Evolutionary conservation across 2,329 filamentous ascomycete species (phyloP), one percentile per base, ranked within the genome.

Genomic region (Cladophialophora carrionii): DNA sequence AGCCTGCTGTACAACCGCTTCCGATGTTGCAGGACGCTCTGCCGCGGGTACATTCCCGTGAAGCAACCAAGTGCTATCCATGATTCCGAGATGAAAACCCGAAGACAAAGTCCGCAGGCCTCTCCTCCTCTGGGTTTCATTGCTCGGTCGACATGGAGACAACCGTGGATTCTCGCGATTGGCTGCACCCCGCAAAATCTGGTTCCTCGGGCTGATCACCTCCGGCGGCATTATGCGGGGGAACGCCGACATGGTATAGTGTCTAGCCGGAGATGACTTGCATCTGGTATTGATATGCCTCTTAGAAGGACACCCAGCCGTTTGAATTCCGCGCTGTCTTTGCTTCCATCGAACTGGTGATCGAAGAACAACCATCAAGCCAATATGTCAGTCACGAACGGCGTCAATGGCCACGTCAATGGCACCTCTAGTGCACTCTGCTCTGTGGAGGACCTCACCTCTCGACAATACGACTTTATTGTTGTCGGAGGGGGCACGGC

Each of bases 401-500:
- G 61, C 43, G 57, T 34, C 26, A 68, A 67, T 22, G 64, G 66
- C 54, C 56, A 54, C 43, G 29, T 22, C 10, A 63, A 68, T 58
- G 61, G 67, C 58, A 54, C 62, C n/a, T 57, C 53, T 10, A 59
- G 52, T 53, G 65, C 62, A 22, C 61, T 69, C 32, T 67, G 64
- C 32, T 62, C 64, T 29, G 59, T 67, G 7, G 62, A 69, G 31
- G 31, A 75, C 64, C 46, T 70, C 31, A 34, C 60, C 17, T 63
- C 60, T 6, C 64, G 61, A 24, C 61, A 68, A 34, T 73, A 71
- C 54, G 74, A 76, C 64, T 76, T 72, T 53, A 70, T 76, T 20
- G 67, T 76, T 53, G 65, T 76, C 34, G 76, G 75, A 10, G 75
- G 71, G 12, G 75, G 74, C 9, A 73, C 72, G 31, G 72, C 70